A percentile compares a stretch with the other conserved stretches of the same genome.
These are phyloP conservation scores for Vitis vinifera DNA, from an alignment of 164 flowering plant genomes.

Conservation along the genomic window DNA sequence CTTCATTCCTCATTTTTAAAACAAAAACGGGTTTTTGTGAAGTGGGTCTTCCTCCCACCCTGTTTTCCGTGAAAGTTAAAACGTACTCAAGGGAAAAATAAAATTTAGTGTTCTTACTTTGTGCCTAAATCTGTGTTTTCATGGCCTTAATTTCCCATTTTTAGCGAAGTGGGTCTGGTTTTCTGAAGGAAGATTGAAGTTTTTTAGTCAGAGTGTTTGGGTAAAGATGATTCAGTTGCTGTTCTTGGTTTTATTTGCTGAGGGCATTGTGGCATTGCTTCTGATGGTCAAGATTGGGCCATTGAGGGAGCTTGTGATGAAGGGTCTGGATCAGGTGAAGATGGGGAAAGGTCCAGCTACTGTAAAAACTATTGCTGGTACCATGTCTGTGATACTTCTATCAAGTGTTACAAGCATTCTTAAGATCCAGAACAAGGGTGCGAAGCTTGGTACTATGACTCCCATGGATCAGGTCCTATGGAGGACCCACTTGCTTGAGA, in stretches of 20 bases:
- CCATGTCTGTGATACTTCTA: conserved; percentile 70
- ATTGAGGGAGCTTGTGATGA: conserved; percentile 82
- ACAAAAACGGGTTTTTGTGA: no score
- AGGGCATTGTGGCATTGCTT: conserved; percentile 72
- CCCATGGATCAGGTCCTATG: conserved; percentile 99
- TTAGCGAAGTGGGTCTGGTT: no score
- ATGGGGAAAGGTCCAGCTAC: conserved; percentile 84
- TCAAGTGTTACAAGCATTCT: conserved; percentile 74
- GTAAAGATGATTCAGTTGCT: conserved; percentile 27
- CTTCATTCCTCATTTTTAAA: no score
- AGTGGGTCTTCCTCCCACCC: no score
- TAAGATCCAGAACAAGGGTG: conserved; percentile 92
- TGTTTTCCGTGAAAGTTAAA: no score
- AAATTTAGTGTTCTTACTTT: no score
- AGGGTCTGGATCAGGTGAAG: conserved; percentile 82
- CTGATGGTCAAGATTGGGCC: conserved; percentile 85
- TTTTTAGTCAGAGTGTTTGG: no score
- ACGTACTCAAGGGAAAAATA: no score
- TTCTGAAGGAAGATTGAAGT: no score
- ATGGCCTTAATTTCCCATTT: no score
- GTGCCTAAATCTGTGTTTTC: no score
- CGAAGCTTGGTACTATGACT: conserved; percentile 89
- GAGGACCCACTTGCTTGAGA: conserved; percentile 93
- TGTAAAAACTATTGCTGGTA: conserved; percentile 81
- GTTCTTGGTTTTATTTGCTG: conserved; percentile 72